Evolutionary conservation across 139 green algal genomes (phyloP).

Genomic region (Cymbomonas tetramitiformis): DNA sequence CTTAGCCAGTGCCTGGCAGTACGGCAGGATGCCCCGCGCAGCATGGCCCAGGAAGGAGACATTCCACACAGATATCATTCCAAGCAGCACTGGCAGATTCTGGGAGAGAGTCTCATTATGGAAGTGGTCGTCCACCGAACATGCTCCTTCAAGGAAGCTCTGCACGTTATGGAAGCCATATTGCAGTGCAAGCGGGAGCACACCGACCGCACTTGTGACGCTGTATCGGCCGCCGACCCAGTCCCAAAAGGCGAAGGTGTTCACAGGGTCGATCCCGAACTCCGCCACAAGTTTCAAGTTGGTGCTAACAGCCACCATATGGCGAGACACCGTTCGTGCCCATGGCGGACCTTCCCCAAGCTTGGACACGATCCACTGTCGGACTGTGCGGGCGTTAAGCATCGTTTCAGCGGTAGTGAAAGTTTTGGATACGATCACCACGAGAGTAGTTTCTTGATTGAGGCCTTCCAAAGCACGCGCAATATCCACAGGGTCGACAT

Average conservation of each 20-base stretch:
- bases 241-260: slow-evolving; percentile 98
- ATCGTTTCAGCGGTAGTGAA: slow-evolving; percentile 99
- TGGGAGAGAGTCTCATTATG: slow-evolving; percentile 56
- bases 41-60: slow-evolving; percentile 81
- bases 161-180: slow-evolving; percentile 81
- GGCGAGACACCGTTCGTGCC: slow-evolving; percentile 79
- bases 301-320: slow-evolving; percentile 98
- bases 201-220: slow-evolving; percentile 84
- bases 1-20: slow-evolving; percentile 86
- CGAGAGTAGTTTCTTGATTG: slow-evolving; percentile 76
- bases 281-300: slow-evolving; percentile 94
- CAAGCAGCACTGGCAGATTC: slow-evolving; percentile 90
- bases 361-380: slow-evolving; percentile 30
- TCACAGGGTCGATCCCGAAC: slow-evolving; percentile 94
- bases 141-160: slow-evolving; percentile 63
- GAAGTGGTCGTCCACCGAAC: slow-evolving; percentile 65
- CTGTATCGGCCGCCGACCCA: slow-evolving; percentile 81
- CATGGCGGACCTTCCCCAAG: slow-evolving; percentile 34
- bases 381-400: slow-evolving; percentile 92
- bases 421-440: slow-evolving; percentile 95
- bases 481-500: slow-evolving; percentile 97
- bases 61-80: slow-evolving; percentile 89
- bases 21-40: slow-evolving; percentile 86
- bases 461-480: slow-evolving; percentile 65
- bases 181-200: slow-evolving; percentile 84